These are phyloP conservation scores for Blastomyces gilchristii DNA, from an alignment of 2,329 filamentous ascomycete species.

Conservation along the genomic window DNA sequence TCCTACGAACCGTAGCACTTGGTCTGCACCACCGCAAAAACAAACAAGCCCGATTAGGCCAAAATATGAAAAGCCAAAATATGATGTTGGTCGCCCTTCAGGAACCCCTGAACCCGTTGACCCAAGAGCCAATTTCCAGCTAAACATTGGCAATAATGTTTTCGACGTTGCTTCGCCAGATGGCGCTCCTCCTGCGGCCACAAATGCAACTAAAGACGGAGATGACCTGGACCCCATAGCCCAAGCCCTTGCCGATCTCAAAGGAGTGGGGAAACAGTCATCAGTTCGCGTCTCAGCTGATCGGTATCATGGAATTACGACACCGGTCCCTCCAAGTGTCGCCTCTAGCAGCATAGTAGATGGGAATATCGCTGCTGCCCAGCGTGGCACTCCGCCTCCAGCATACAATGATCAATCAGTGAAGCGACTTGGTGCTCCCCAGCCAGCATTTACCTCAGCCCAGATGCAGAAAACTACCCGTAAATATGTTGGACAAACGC, in stretches of 20 bases:
- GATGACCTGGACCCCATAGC: slow-evolving; percentile 81
- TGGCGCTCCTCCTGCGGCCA: slow-evolving; percentile 33
- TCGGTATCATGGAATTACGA: slow-evolving; percentile 84
- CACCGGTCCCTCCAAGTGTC: slow-evolving; percentile 52
- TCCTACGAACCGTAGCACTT: slow-evolving; percentile 42
- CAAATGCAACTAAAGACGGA: slow-evolving; percentile 33
- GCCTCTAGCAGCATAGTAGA: slow-evolving; percentile 24
- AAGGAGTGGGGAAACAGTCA: slow-evolving; percentile 73
- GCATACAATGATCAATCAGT: slow-evolving; percentile 67
- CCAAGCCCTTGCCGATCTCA: slow-evolving; percentile 81
- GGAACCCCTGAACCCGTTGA: slow-evolving; percentile 74
- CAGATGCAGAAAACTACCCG: slow-evolving; percentile 94
- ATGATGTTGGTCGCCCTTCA: slow-evolving; percentile 20
- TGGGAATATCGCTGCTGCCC: slow-evolving; percentile 36
- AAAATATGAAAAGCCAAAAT: slow-evolving; percentile 22
- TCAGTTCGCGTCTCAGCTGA: slow-evolving; percentile 85
- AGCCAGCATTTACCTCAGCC: slow-evolving; percentile 81
- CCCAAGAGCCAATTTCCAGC: slow-evolving; percentile 79
- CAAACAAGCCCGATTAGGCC: slow-evolving; percentile 37
- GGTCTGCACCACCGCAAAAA: slow-evolving; percentile 37
- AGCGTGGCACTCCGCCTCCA: slow-evolving; percentile 71
- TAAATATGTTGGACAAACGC: slow-evolving; percentile 73
- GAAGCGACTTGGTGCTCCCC: slow-evolving; percentile 73
- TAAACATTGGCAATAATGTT: slow-evolving; percentile 92
- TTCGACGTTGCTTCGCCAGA: slow-evolving; percentile 83